A percentile compares a stretch with the other conserved stretches of the same genome.
These are phyloP conservation scores for Hericium coralloides DNA, from an alignment of 768 basidiomycete species.

Conservation along the genomic window DNA sequence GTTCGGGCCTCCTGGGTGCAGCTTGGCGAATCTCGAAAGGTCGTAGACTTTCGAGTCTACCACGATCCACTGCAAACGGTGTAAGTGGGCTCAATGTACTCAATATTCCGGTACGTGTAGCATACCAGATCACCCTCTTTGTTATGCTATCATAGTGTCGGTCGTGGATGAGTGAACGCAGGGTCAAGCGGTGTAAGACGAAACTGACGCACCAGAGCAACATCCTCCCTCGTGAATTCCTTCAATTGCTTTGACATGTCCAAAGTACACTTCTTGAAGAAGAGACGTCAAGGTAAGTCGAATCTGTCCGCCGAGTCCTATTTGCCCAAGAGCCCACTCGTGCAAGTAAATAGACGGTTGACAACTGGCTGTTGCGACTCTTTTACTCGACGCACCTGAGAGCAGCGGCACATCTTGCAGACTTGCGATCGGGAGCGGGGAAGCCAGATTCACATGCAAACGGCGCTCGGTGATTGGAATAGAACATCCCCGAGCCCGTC, in stretches of 20 bases:
- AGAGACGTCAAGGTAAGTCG: too few relatives aligned
- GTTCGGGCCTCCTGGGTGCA: conserved; percentile 82
- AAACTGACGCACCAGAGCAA: conserved; percentile 44
- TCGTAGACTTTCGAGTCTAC: conserved; percentile 79
- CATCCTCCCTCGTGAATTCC: conserved; percentile 48
- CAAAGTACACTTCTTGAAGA: too few relatives aligned
- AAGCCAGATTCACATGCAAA: too few relatives aligned
- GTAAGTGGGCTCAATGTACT: not conserved
- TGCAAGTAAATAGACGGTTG: too few relatives aligned
- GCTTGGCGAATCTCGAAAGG: conserved; percentile 66
- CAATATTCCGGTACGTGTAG: conserved; percentile 3
- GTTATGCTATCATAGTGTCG: conserved; percentile 61
- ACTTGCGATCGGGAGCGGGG: too few relatives aligned
- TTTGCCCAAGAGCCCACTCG: too few relatives aligned
- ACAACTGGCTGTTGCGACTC: too few relatives aligned
- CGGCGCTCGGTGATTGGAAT: too few relatives aligned
- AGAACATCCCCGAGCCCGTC: too few relatives aligned
- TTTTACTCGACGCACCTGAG: too few relatives aligned
- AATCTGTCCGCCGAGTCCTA: too few relatives aligned
- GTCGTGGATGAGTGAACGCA: not conserved
- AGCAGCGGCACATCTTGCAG: too few relatives aligned
- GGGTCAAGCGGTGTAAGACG: not conserved
- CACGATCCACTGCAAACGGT: conserved; percentile 56
- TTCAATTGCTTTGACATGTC: conserved; percentile 14
- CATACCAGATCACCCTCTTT: conserved; percentile 72